These are phyloP conservation scores for Tetrahymena thermophila DNA, from an alignment of 73 alveolate species.

Conservation along the genomic window DNA sequence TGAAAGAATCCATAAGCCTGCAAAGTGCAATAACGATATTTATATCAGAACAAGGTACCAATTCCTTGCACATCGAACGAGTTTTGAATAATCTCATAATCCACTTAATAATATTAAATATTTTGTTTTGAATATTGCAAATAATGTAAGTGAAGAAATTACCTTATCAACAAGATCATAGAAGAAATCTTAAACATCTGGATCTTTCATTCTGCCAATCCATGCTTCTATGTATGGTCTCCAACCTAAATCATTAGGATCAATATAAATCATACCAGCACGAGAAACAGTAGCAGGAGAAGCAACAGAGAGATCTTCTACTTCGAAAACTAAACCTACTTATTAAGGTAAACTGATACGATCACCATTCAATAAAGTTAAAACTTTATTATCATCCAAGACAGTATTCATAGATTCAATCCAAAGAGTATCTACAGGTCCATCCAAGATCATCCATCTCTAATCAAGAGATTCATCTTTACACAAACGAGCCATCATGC, in stretches of 20 bases:
- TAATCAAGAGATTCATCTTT: conserved; percentile 81
- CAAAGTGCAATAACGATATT: conserved; percentile 78
- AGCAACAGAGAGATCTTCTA: conserved; percentile 94
- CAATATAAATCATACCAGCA: conserved; percentile 98
- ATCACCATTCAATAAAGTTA: conserved; percentile 96
- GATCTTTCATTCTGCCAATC: conserved; percentile 70
- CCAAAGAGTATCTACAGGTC: conserved; percentile 99
- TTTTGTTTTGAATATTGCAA: too few species aligned
- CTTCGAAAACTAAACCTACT: conserved; percentile 87
- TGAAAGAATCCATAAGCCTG: conserved; percentile 72
- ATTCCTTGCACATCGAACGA: conserved; percentile 79
- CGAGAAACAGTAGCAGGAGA: conserved; percentile 99
- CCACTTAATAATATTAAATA: conserved; percentile 21
- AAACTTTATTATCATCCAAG: conserved; percentile 88
- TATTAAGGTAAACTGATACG: conserved; percentile 92
- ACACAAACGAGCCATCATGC: conserved; percentile 90
- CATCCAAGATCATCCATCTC: conserved; percentile 98
- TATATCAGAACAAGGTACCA: conserved; percentile 74
- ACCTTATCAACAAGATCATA: conserved; percentile 51
- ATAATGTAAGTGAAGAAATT: neutral
- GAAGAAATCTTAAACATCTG: conserved; percentile 49
- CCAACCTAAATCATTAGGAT: conserved; percentile 91
- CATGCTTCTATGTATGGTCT: conserved; percentile 84
- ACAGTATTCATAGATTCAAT: conserved; percentile 98
- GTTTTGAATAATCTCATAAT: conserved; percentile 59